phyloP scores from a whole-genome alignment of 2,329 filamentous ascomycete genomes.

The Fusarium metavorans region DNA sequence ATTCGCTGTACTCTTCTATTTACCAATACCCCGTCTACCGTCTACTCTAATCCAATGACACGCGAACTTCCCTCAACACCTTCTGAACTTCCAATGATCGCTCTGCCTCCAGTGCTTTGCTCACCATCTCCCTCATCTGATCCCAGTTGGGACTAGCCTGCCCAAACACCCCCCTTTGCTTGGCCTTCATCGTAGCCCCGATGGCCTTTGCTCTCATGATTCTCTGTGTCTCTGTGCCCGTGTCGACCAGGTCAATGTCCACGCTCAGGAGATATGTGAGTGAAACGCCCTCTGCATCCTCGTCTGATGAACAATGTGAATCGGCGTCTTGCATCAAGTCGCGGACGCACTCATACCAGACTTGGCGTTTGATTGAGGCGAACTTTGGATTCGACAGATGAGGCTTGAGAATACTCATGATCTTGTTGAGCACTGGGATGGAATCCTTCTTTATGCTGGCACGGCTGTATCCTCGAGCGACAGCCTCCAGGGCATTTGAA shows the following conservation, averaged over 20 bases:
- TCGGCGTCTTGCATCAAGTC: constrained; percentile 61
- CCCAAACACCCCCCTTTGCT: constrained; percentile 58
- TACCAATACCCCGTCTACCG: not conserved
- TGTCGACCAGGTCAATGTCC: constrained; percentile 59
- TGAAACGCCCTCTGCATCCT: constrained; percentile 37
- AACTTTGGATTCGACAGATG: constrained; percentile 56
- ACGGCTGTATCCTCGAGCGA: constrained; percentile 63
- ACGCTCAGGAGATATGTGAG: constrained; percentile 60
- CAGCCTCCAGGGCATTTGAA: constrained; percentile 63
- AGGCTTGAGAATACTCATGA: constrained; percentile 56
- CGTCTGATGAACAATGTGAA: constrained; percentile 30
- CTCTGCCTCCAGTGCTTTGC: constrained; percentile 54
- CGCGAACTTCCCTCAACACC: constrained; percentile 53
- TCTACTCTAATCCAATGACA: constrained; percentile 42
- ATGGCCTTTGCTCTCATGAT: constrained; percentile 60
- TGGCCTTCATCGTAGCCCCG: constrained; percentile 55
- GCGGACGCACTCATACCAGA: constrained; percentile 64
- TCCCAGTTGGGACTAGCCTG: constrained; percentile 38
- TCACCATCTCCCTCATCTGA: constrained; percentile 50
- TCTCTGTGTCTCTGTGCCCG: constrained; percentile 65
- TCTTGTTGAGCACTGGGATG: constrained; percentile 51
- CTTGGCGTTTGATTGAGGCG: constrained; percentile 58
- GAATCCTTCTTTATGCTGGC: constrained; percentile 53
- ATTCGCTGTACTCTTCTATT: not conserved
- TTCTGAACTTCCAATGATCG: constrained; percentile 60